A percentile compares a stretch with the other conserved stretches of the same genome.
Conservation (phyloP, 257 asterid genomes). For the Fraxinus anomala region DNA sequence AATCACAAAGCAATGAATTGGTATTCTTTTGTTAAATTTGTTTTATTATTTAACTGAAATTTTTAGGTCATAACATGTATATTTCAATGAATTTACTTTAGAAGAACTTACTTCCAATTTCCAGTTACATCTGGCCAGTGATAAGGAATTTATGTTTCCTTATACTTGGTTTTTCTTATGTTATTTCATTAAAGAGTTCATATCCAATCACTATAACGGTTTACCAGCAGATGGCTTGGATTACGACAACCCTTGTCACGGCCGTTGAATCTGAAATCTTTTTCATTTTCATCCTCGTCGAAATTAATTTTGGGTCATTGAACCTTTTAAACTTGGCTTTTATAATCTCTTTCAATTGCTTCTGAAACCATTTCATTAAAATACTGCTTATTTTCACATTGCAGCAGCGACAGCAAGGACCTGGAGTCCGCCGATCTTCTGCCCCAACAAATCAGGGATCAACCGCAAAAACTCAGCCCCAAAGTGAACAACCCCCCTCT, state of each 20-base stretch:
- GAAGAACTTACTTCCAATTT: neutral
- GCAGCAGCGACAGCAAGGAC: constrained; percentile 47
- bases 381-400: constrained; percentile 15
- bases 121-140: neutral
- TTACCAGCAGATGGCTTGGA: neutral
- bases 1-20: neutral
- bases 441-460: constrained; percentile 36
- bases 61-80: neutral
- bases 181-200: neutral
- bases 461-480: constrained; percentile 35
- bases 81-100: neutral
- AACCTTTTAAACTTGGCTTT: neutral
- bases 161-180: neutral
- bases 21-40: neutral
- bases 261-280: neutral
- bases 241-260: too few relatives aligned
- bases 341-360: neutral
- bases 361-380: neutral
- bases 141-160: neutral
- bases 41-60: neutral
- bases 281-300: neutral
- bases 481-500: constrained; percentile 42
- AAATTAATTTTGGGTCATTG: neutral
- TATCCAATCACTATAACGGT: neutral
- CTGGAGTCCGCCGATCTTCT: constrained; percentile 40